Conservation (phyloP, 306 rosid species). For the Rosa rugosa region DNA sequence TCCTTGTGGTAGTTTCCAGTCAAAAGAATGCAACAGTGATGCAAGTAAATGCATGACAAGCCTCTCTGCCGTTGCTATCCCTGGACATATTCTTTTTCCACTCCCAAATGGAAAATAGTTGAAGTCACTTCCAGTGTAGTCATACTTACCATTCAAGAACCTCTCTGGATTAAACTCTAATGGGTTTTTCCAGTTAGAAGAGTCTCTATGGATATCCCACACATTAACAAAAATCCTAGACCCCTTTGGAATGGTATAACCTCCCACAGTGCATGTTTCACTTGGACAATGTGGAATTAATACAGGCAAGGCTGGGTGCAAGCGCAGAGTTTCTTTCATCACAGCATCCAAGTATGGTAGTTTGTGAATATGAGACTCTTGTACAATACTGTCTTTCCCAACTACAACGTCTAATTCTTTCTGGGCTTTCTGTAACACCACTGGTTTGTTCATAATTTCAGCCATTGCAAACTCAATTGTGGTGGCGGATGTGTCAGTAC, state of each 20-base stretch:
- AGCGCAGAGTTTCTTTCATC: slow-evolving; percentile 64
- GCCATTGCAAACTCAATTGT: too few species aligned
- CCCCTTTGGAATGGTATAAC: slow-evolving; percentile 63
- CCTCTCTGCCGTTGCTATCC: slow-evolving; percentile 75
- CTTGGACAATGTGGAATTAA: slow-evolving; percentile 62
- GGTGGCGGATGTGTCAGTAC: too few species aligned
- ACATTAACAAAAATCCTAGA: slow-evolving; percentile 55
- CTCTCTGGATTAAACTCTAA: slow-evolving; percentile 54
- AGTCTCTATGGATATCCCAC: slow-evolving; percentile 63
- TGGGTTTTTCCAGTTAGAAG: slow-evolving; percentile 55
- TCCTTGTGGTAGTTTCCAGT: slow-evolving; percentile 52
- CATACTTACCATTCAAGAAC: slow-evolving; percentile 48
- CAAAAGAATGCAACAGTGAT: slow-evolving; percentile 60
- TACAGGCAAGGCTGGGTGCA: slow-evolving; percentile 57
- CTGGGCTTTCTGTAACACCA: too few species aligned
- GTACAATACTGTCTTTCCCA: too few species aligned
- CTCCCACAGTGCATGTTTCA: slow-evolving; percentile 44
- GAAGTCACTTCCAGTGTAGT: slow-evolving; percentile 60
- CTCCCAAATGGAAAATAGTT: slow-evolving; percentile 66
- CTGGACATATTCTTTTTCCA: slow-evolving; percentile 71
- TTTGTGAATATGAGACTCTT: slow-evolving; percentile 29
- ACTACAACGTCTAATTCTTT: too few species aligned
- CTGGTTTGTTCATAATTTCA: too few species aligned
- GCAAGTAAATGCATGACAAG: slow-evolving; percentile 49
- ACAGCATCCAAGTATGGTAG: slow-evolving; percentile 54